A percentile compares a stretch with the other conserved stretches of the same genome.
These are phyloP conservation scores for Phytomonas sp. DNA, from an alignment of 208 protist species.

Conservation along the genomic window DNA sequence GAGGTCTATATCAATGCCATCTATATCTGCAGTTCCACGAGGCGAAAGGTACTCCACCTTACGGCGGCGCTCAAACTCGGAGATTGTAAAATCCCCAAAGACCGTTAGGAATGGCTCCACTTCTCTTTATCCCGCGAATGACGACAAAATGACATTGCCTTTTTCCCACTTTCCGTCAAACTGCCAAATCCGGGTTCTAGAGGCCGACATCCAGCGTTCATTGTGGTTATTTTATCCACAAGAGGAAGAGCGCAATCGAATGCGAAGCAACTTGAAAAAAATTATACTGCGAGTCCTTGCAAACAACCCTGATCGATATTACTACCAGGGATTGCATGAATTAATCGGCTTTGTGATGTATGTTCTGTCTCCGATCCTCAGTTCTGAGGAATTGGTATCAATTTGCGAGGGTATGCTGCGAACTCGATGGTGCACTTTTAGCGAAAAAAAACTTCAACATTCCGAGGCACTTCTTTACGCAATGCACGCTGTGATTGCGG, in stretches of 20 bases:
- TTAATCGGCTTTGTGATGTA: conserved; percentile 80
- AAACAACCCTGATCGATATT: conserved; percentile 45
- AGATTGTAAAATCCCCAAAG: background rate
- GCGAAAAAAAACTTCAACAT: conserved; percentile 31
- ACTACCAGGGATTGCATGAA: conserved; percentile 85
- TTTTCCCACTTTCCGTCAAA: conserved; percentile 41
- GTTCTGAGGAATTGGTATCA: conserved; percentile 31
- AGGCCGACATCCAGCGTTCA: conserved; percentile 68
- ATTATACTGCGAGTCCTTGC: conserved; percentile 53
- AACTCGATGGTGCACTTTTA: conserved; percentile 54
- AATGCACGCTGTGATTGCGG: conserved; percentile 56
- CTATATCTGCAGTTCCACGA: background rate
- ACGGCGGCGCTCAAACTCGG: background rate
- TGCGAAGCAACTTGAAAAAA: conserved; percentile 34
- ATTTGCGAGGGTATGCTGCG: conserved; percentile 56
- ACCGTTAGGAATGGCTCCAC: background rate
- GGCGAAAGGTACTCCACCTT: background rate
- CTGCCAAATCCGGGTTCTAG: conserved; percentile 69
- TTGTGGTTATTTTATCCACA: conserved; percentile 73
- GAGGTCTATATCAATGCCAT: background rate
- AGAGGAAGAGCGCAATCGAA: conserved; percentile 25
- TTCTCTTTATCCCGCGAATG: background rate
- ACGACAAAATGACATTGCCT: background rate
- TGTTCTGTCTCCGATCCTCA: conserved; percentile 28
- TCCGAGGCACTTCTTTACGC: conserved; percentile 74